A percentile compares a stretch with the other conserved stretches of the same genome.
Conservation (phyloP, 495 filamentous ascomycete species). For the Penicillium mononematosum region DNA sequence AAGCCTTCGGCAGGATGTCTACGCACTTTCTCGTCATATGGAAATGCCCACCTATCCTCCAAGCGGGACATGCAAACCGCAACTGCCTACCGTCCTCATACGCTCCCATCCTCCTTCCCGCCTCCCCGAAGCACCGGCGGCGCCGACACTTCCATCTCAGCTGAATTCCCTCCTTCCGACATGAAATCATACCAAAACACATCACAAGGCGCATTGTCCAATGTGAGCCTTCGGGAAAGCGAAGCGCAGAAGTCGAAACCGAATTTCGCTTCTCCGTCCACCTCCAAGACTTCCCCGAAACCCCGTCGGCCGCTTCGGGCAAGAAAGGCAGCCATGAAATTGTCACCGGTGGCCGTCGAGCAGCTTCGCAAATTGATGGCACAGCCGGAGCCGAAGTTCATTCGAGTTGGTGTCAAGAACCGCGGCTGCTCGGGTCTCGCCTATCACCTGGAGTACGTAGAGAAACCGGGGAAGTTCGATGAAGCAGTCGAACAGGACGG, state of each 20-base stretch:
- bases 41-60: slow-evolving; percentile 52
- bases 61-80: slow-evolving; percentile 69
- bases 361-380: slow-evolving; percentile 73
- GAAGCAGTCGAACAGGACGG: slow-evolving; percentile 94
- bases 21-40: slow-evolving; percentile 66
- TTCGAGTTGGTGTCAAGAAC: slow-evolving; percentile 92
- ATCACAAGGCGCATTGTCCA: slow-evolving; percentile 23
- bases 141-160: slow-evolving; percentile 69
- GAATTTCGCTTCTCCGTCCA: slow-evolving; percentile 25
- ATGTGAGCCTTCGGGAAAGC: slow-evolving; percentile 52
- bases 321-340: slow-evolving; percentile 86
- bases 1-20: slow-evolving; percentile 43
- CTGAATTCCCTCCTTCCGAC: slow-evolving; percentile 37
- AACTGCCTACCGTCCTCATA: slow-evolving; percentile 74
- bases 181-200: slow-evolving; percentile 23
- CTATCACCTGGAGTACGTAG: slow-evolving; percentile 95
- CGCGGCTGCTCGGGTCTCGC: slow-evolving; percentile 92
- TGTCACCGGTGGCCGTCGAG: slow-evolving; percentile 72
- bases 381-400: slow-evolving; percentile 83
- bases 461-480: slow-evolving; percentile 82
- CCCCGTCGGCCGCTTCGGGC: slow-evolving; percentile 69
- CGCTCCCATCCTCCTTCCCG: slow-evolving; percentile 60
- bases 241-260: slow-evolving; percentile 64
- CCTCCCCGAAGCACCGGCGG: slow-evolving; percentile 65
- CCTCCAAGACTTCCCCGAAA: slow-evolving; percentile 38